phyloP scores from a whole-genome alignment of 345 rosid species.

The Syzygium aromaticum region DNA sequence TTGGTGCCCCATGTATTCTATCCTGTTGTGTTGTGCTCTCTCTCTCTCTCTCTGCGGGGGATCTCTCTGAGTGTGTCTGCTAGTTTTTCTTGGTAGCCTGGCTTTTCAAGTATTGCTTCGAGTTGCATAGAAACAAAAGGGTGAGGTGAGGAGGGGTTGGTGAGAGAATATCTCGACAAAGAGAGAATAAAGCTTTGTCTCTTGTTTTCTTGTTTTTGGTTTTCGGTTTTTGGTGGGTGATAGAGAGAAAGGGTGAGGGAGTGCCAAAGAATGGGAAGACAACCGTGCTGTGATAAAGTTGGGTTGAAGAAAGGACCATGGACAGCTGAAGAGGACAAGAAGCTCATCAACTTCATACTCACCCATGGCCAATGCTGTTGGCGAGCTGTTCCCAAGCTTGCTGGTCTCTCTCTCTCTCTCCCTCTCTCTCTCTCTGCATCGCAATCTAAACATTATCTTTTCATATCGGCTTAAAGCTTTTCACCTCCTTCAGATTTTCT shows the following conservation, averaged over 20 bases:
- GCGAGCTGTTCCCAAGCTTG: slow-evolving; percentile 95
- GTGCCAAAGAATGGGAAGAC: slow-evolving; percentile 58
- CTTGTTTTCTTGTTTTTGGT: neutral
- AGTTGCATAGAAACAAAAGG: neutral
- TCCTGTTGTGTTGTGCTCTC: neutral
- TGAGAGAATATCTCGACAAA: neutral
- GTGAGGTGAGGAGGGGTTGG: neutral
- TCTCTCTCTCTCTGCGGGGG: neutral
- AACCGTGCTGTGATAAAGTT: slow-evolving; percentile 93
- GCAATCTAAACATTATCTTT: neutral
- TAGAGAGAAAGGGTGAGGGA: neutral
- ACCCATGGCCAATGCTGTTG: slow-evolving; percentile 98
- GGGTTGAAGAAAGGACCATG: slow-evolving; percentile 98
- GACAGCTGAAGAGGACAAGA: slow-evolving; percentile 95
- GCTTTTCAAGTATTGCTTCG: neutral
- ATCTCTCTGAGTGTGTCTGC: neutral
- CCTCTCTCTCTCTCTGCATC: neutral
- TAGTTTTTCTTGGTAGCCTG: neutral
- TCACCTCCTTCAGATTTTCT: neutral
- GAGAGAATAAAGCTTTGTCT: neutral
- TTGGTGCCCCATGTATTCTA: neutral
- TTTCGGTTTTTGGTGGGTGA: neutral
- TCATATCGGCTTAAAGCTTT: neutral
- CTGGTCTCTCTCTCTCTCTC: slow-evolving; percentile 22
- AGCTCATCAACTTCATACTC: slow-evolving; percentile 80